These are phyloP conservation scores for Epichloe coenophiala DNA, from an alignment of 2,329 filamentous ascomycete genomes.

Conservation along the genomic window DNA sequence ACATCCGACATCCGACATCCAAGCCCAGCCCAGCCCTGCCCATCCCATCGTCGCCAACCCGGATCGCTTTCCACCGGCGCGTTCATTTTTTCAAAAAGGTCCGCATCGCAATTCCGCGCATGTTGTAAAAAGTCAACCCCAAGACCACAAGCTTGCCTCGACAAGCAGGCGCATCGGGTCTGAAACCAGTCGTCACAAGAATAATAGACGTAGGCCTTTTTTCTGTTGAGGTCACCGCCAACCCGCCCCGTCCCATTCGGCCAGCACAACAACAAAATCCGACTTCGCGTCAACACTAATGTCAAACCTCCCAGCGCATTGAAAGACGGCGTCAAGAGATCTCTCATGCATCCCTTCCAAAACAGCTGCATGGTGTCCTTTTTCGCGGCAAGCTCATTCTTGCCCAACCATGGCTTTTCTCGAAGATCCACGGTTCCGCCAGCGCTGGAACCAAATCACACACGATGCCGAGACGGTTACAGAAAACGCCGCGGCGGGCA, in stretches of 20 bases:
- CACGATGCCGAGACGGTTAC: conserved; percentile 85
- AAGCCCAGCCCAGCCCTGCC: no score
- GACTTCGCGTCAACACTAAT: not conserved
- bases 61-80: not conserved
- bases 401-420: conserved; percentile 40
- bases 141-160: not conserved
- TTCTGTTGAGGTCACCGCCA: not conserved
- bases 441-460: conserved; percentile 85
- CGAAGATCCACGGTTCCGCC: conserved; percentile 77
- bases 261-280: not conserved
- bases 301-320: not conserved
- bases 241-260: not conserved
- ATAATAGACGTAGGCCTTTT: not conserved
- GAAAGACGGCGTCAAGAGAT: not conserved
- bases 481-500: conserved; percentile 77
- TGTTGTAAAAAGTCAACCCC: not conserved
- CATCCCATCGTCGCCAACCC: not conserved
- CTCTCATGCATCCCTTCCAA: not conserved
- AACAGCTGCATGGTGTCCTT: not conserved
- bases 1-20: no score
- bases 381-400: conserved; percentile 5
- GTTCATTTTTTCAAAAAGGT: not conserved
- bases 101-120: not conserved
- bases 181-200: not conserved
- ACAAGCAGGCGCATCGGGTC: not conserved